Conservation (phyloP, 78 protist species). For the Dictyostelium firmibasis region DNA sequence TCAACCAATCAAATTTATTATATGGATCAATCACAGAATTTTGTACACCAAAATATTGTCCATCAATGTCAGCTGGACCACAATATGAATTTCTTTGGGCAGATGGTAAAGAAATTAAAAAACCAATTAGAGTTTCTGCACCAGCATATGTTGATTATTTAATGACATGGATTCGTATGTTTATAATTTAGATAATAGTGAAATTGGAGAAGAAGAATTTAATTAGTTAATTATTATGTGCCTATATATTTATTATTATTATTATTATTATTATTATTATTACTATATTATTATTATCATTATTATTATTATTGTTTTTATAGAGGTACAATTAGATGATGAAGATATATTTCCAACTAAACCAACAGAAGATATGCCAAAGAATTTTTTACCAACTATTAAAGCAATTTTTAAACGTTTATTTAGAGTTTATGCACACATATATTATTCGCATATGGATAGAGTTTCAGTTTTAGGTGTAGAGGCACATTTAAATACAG, state of each 20-base stretch:
- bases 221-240: too few species aligned
- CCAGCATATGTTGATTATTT: conserved; percentile 93
- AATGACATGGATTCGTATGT: conserved; percentile 95
- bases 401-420: conserved; percentile 91
- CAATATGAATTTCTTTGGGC: conserved; percentile 90
- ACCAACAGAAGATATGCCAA: conserved; percentile 85
- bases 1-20: conserved; percentile 85
- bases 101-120: conserved; percentile 89
- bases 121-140: conserved; percentile 90
- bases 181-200: too few species aligned
- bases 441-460: conserved; percentile 93
- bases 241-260: too few species aligned
- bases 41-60: conserved; percentile 88
- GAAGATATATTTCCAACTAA: conserved; percentile 92
- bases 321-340: conserved; percentile 83
- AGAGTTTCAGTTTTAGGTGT: conserved; percentile 80
- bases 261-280: too few species aligned
- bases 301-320: too few species aligned
- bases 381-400: conserved; percentile 84
- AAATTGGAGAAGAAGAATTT: too few species aligned
- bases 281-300: too few species aligned
- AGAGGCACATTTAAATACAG: conserved; percentile 89
- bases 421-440: conserved; percentile 97
- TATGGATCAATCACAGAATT: conserved; percentile 86
- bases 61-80: conserved; percentile 85